These are phyloP conservation scores for Fusarium sp. DNA, from an alignment of 2,329 filamentous ascomycete species.

Conservation along the genomic window DNA sequence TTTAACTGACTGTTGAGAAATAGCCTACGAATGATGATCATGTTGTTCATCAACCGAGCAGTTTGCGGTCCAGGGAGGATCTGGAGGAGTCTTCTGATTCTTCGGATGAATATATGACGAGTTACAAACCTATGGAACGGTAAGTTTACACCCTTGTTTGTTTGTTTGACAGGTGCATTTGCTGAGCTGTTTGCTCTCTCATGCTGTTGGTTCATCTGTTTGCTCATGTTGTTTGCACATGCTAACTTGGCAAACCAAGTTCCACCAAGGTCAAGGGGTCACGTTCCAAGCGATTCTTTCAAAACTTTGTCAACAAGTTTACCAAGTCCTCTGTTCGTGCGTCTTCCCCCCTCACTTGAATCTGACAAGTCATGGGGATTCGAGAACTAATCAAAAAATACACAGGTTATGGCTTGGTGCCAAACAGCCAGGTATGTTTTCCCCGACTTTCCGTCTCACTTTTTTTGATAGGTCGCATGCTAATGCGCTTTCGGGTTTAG, in stretches of 20 bases:
- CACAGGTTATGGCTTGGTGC: slow-evolving; percentile 34
- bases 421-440: slow-evolving; percentile 37
- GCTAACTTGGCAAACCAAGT: slow-evolving; percentile 15
- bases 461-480: not conserved
- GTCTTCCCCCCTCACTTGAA: not conserved
- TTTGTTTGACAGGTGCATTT: not conserved
- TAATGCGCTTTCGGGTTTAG: slow-evolving; percentile 24
- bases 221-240: too few relatives aligned
- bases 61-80: slow-evolving; percentile 8
- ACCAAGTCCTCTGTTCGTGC: slow-evolving; percentile 36
- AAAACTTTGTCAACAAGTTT: slow-evolving; percentile 35
- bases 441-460: not conserved
- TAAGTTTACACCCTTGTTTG: slow-evolving; percentile 4
- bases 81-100: slow-evolving; percentile 38
- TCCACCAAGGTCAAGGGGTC: slow-evolving; percentile 4
- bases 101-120: slow-evolving; percentile 33
- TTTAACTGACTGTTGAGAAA: slow-evolving; percentile 14
- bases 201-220: too few relatives aligned
- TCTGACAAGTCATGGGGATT: not conserved
- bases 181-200: not conserved
- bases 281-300: slow-evolving; percentile 39
- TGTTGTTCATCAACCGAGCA: slow-evolving; percentile 12
- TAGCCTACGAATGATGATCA: slow-evolving; percentile 18
- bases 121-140: slow-evolving; percentile 31
- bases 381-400: slow-evolving; percentile 8